phyloP scores from a whole-genome alignment of 306 rosid species.

The Crataegus laevigata region DNA sequence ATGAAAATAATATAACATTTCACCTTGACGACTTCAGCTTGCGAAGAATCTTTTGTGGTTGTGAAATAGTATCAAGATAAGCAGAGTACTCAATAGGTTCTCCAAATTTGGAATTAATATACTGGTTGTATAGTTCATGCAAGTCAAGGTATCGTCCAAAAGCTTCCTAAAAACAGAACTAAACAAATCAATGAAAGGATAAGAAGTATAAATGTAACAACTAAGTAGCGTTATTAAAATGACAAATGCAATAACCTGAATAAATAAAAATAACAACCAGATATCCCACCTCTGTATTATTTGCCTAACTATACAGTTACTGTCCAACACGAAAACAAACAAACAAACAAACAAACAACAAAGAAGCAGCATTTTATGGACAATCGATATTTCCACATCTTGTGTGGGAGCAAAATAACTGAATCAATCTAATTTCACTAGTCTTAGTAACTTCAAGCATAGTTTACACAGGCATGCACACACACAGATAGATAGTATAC shows the following conservation, averaged over 20 bases:
- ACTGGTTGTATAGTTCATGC: constrained; percentile 74
- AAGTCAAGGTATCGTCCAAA: constrained; percentile 78
- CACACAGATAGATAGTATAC: neutral
- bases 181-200: neutral
- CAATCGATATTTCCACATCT: neutral
- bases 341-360: neutral
- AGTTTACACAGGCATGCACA: neutral
- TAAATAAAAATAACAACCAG: neutral
- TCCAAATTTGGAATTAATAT: constrained; percentile 86
- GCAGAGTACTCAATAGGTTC: constrained; percentile 87
- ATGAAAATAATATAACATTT: neutral
- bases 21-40: constrained; percentile 70
- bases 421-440: neutral
- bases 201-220: neutral
- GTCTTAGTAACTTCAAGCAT: neutral
- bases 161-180: constrained; percentile 59
- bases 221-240: neutral
- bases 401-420: neutral
- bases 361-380: neutral
- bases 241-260: neutral
- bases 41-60: constrained; percentile 59
- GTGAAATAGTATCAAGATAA: constrained; percentile 74
- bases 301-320: neutral
- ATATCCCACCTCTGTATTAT: neutral
- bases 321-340: neutral